Evolutionary conservation across 192 early-diverging fungal species (phyloP).

Genomic region (Backusella australiensis): DNA sequence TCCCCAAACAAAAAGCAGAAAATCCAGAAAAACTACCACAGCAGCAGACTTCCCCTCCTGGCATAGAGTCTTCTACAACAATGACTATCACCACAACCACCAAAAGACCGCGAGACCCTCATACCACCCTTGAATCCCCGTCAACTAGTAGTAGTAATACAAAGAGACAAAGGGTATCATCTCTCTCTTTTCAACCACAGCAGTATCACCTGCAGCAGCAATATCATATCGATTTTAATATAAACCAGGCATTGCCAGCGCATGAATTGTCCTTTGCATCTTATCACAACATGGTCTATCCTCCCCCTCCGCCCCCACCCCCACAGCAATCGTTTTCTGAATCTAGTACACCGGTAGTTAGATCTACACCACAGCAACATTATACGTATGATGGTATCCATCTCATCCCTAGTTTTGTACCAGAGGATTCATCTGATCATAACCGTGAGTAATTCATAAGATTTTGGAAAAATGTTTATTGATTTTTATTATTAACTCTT

Average conservation of each 20-base stretch:
- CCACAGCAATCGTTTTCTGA: neutral
- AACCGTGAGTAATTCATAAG: neutral
- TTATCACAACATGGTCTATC: conserved; percentile 1
- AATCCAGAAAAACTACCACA: neutral
- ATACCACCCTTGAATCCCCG: neutral
- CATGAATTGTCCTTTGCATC: neutral
- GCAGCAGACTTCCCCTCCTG: neutral
- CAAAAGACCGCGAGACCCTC: neutral
- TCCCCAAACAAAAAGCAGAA: neutral
- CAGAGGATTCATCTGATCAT: neutral
- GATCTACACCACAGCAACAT: neutral
- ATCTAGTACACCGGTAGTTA: neutral
- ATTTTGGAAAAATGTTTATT: too few species aligned
- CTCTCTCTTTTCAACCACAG: neutral
- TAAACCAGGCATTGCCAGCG: neutral
- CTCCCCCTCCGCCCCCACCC: neutral
- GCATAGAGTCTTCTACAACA: neutral
- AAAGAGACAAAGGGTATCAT: neutral
- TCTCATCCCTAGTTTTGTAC: neutral
- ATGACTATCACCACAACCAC: neutral
- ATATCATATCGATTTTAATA: conserved; percentile 4
- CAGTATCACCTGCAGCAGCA: neutral
- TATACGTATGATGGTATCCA: neutral
- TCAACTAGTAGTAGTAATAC: neutral
- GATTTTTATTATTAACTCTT: too few species aligned